Conservation (phyloP, 2,329 filamentous ascomycete species). For the Talaromyces verruculosus region DNA sequence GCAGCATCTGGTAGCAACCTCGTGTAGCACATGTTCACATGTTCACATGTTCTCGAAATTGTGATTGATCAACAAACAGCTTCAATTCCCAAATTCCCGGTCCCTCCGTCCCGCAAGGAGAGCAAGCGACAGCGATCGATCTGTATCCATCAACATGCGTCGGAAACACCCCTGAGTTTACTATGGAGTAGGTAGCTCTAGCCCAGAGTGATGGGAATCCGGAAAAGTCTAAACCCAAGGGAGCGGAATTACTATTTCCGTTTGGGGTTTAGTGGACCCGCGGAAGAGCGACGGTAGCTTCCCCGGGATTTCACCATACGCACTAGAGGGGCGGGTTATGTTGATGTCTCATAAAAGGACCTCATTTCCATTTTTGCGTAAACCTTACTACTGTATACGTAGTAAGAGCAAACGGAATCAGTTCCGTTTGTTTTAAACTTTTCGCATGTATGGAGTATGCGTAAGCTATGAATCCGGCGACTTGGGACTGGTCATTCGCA, state of each 20-base stretch:
- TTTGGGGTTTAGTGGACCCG: neutral
- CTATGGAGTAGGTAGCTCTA: too few relatives aligned
- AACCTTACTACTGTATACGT: neutral
- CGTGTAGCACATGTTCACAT: neutral
- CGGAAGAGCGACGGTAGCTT: neutral
- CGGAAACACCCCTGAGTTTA: neutral
- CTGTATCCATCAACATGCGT: neutral
- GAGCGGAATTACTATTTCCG: neutral
- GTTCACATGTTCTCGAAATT: neutral
- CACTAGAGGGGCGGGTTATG: neutral
- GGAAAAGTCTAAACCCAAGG: neutral
- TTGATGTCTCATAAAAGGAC: slow-evolving; percentile 1
- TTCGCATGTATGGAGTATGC: neutral
- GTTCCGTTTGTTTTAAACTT: neutral
- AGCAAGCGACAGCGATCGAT: neutral
- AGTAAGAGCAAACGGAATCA: neutral
- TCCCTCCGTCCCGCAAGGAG: neutral
- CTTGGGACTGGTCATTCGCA: neutral
- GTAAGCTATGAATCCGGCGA: neutral
- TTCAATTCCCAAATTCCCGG: neutral
- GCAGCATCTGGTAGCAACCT: neutral
- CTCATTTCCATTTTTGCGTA: neutral
- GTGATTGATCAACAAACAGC: neutral
- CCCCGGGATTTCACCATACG: neutral
- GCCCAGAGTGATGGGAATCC: neutral